Evolutionary conservation across 176 grass and related monocot species (phyloP).

Genomic region (Alloteropsis semialata): DNA sequence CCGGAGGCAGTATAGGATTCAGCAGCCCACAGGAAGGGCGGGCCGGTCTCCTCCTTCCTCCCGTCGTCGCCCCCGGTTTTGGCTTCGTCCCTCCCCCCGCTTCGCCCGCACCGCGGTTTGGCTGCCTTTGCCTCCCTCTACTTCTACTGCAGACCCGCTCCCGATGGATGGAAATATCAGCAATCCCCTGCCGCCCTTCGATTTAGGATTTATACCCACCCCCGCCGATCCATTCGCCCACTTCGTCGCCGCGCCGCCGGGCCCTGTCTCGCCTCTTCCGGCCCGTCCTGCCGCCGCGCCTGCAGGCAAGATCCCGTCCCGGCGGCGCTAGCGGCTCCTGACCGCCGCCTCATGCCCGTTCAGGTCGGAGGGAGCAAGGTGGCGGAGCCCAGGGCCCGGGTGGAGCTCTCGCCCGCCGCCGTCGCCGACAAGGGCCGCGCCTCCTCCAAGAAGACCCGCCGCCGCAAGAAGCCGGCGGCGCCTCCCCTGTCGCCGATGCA

Average conservation of each 20-base stretch:
- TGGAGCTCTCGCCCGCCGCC: background rate
- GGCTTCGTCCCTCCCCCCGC: background rate
- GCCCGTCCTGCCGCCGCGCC: background rate
- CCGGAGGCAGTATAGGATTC: background rate
- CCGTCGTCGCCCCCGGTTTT: conserved; percentile 9
- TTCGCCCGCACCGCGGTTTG: background rate
- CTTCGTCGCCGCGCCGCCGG: background rate
- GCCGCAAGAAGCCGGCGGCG: conserved; percentile 24
- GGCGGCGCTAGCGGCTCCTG: background rate
- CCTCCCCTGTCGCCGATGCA: conserved; percentile 26
- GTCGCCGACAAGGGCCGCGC: background rate
- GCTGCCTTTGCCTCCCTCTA: background rate
- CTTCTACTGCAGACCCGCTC: background rate
- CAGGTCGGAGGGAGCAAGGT: conserved; percentile 4
- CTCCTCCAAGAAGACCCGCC: conserved; percentile 30
- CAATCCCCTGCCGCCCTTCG: background rate
- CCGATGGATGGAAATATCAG: background rate
- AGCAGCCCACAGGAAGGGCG: background rate
- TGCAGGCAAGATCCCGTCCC: background rate
- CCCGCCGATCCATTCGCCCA: background rate
- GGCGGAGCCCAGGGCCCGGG: conserved; percentile 6
- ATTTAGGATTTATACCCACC: background rate
- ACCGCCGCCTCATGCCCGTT: conserved; percentile 24
- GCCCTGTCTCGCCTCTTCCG: background rate
- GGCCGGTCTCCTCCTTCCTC: background rate